These are phyloP conservation scores for Setaria viridis DNA, from an alignment of 202 grass and related monocot species.

Conservation along the genomic window DNA sequence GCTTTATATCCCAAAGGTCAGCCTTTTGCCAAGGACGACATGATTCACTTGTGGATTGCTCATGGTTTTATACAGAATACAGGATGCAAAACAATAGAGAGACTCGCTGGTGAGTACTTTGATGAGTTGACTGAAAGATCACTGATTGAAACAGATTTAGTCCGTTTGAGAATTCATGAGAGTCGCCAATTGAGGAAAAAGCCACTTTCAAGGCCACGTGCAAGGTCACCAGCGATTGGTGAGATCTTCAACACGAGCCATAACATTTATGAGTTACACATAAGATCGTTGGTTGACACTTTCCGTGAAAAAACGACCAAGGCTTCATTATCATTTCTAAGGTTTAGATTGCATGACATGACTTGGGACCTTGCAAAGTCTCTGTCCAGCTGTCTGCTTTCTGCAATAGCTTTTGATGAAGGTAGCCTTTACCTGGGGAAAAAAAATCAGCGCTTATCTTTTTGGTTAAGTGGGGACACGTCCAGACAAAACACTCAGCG, in stretches of 20 bases:
- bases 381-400: background rate
- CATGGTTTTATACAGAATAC: slow-evolving; percentile 43
- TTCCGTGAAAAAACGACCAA: background rate
- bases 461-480: background rate
- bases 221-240: background rate
- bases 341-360: slow-evolving; percentile 51
- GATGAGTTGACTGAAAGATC: slow-evolving; percentile 53
- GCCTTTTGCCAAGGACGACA: slow-evolving; percentile 49
- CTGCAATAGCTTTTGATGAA: background rate
- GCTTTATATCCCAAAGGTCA: slow-evolving; percentile 46
- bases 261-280: background rate
- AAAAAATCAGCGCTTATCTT: background rate
- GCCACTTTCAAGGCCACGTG: background rate
- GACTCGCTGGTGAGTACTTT: slow-evolving; percentile 32
- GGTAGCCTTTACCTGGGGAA: background rate
- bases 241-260: background rate
- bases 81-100: slow-evolving; percentile 22
- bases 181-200: background rate
- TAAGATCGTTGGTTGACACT: slow-evolving; percentile 5
- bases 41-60: slow-evolving; percentile 57
- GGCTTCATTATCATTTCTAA: background rate
- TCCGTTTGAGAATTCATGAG: background rate
- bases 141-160: slow-evolving; percentile 29
- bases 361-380: slow-evolving; percentile 45
- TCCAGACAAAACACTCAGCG: background rate